These are phyloP conservation scores for Acacia concinna DNA, from an alignment of 331 rosid genomes.

Conservation along the genomic window DNA sequence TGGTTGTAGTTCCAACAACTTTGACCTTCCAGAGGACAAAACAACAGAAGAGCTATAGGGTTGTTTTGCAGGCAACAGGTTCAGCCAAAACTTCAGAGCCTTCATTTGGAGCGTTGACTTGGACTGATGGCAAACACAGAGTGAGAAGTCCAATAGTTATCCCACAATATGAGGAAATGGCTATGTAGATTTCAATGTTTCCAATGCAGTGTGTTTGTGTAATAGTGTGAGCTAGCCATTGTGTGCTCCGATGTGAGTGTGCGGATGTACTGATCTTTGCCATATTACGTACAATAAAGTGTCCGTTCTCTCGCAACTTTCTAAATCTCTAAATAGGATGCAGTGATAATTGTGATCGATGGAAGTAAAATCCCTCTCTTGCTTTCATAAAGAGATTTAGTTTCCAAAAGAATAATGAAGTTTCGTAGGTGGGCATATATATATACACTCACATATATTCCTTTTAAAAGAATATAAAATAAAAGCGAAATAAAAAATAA, in stretches of 20 bases:
- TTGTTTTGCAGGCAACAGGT: neutral
- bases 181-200: neutral
- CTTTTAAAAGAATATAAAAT: no score
- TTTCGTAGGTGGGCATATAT: no score
- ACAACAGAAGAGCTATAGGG: constrained; percentile 32
- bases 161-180: neutral
- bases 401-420: no score
- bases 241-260: neutral
- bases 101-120: constrained; percentile 32
- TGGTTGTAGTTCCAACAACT: constrained; percentile 2
- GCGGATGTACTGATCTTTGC: neutral
- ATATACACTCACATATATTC: no score
- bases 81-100: neutral
- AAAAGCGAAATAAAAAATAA: no score
- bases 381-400: no score
- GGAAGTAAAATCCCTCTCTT: no score
- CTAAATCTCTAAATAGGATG: no score
- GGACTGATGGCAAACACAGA: constrained; percentile 37
- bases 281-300: neutral
- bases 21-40: constrained; percentile 1
- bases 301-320: neutral
- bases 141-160: constrained; percentile 39
- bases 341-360: no score
- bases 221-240: neutral
- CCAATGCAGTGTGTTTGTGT: constrained; percentile 34